These are phyloP conservation scores for Eimeria necatrix DNA, from an alignment of 169 alveolate genomes.

Conservation along the genomic window DNA sequence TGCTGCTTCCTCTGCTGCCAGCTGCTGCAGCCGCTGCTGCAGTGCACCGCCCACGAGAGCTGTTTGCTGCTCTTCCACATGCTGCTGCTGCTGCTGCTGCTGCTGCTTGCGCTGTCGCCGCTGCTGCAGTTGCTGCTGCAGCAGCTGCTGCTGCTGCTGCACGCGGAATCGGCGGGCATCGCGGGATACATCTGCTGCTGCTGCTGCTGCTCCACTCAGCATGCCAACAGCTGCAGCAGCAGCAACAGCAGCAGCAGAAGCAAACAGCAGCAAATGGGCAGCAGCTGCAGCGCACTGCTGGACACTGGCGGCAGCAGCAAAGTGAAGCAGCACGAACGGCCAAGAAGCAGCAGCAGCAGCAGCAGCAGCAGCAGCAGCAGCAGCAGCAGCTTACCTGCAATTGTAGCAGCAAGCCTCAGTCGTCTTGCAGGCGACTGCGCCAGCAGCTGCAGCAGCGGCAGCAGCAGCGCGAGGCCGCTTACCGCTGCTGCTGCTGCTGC, in stretches of 20 bases:
- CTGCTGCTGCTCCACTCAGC: not conserved
- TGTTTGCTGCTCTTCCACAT: not conserved
- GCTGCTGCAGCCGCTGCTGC: too few relatives aligned
- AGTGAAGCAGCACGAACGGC: not conserved
- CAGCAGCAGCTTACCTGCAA: not conserved
- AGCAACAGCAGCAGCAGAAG: not conserved
- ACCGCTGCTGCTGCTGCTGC: not conserved
- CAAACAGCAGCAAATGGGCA: not conserved
- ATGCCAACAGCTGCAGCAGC: not conserved
- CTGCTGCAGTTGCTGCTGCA: conserved; percentile 2
- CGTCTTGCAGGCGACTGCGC: conserved; percentile 23
- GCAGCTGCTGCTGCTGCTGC: not conserved
- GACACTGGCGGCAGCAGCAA: too few relatives aligned
- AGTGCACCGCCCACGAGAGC: not conserved
- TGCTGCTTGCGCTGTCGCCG: not conserved
- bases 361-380: conserved; percentile 29
- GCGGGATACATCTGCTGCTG: not conserved
- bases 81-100: not conserved
- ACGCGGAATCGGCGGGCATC: not conserved
- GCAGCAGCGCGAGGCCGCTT: not conserved
- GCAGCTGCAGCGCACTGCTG: too few relatives aligned
- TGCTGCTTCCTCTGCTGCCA: not conserved
- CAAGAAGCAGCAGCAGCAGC: not conserved
- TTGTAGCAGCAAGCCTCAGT: conserved; percentile 39
- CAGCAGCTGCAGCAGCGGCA: conserved; percentile 18